Percentiles rank a stretch among this genome's conserved stretches.
These are phyloP conservation scores for Sarcodon aspratus DNA, from an alignment of 768 basidiomycete genomes.

Conservation along the genomic window DNA sequence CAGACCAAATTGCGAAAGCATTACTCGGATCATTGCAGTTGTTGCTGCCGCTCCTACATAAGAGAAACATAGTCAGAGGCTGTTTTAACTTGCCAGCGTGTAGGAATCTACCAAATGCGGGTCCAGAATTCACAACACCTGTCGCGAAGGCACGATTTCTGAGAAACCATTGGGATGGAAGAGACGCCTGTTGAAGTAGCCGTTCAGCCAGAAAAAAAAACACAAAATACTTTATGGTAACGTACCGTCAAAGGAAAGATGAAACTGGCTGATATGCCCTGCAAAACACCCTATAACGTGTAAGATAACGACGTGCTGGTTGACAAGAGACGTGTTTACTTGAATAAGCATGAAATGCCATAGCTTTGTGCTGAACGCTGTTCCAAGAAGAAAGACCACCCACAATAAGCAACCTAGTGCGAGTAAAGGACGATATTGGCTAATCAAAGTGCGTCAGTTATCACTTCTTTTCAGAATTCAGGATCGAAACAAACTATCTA, in stretches of 20 bases:
- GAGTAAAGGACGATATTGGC: slow-evolving; percentile 14
- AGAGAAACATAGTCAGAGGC: not conserved
- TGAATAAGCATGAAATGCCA: slow-evolving; percentile 17
- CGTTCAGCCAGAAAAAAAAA: too few species aligned
- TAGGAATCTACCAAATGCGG: slow-evolving; percentile 6
- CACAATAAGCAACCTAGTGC: slow-evolving; percentile 17
- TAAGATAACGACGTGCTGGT: too few species aligned
- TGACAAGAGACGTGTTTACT: too few species aligned
- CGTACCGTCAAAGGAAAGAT: slow-evolving; percentile 9
- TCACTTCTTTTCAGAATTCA: not conserved
- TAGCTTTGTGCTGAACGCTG: slow-evolving; percentile 19
- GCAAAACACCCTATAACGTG: slow-evolving; percentile 17
- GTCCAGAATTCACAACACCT: slow-evolving; percentile 9
- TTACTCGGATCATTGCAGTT: slow-evolving; percentile 4
- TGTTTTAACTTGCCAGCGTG: not conserved
- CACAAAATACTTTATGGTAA: not conserved
- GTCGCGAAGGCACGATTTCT: slow-evolving; percentile 7
- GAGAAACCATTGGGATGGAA: slow-evolving; percentile 12
- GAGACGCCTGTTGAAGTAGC: slow-evolving; percentile 3
- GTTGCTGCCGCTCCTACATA: slow-evolving; percentile 8
- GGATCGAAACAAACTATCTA: slow-evolving; percentile 14
- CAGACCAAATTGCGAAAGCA: slow-evolving; percentile 18
- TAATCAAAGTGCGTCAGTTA: not conserved
- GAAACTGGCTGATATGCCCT: slow-evolving; percentile 12
- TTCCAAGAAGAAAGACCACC: slow-evolving; percentile 17